phyloP scores from a whole-genome alignment of 2,329 filamentous ascomycete genomes.

The Stagonosporopsis cucurbitacearum region DNA sequence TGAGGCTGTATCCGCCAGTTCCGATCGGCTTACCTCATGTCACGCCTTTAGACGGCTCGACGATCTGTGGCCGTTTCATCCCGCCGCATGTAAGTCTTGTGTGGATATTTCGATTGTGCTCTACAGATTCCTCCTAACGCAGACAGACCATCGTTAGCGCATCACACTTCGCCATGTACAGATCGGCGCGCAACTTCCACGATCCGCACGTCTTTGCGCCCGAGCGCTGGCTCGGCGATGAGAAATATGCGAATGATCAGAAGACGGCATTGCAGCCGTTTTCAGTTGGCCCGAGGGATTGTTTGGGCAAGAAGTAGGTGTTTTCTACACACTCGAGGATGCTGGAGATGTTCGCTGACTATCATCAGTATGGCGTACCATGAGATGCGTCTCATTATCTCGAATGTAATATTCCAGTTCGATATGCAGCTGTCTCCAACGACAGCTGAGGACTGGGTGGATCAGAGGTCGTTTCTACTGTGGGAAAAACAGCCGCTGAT shows the following conservation, averaged over 20 bases:
- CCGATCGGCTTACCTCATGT: constrained; percentile 35
- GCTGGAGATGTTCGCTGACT: not conserved
- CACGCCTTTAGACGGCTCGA: constrained; percentile 30
- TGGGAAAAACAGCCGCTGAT: constrained; percentile 3
- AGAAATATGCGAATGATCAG: constrained; percentile 43
- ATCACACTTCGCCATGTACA: constrained; percentile 33
- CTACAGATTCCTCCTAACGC: not conserved
- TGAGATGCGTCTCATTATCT: constrained; percentile 52
- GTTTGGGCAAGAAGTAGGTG: constrained; percentile 34
- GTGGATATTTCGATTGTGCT: too few species aligned
- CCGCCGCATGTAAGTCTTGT: not conserved
- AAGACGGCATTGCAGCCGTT: constrained; percentile 38
- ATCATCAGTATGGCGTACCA: constrained; percentile 45
- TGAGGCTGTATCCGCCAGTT: constrained; percentile 38
- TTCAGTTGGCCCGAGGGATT: constrained; percentile 34
- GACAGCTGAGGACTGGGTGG: constrained; percentile 33
- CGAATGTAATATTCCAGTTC: constrained; percentile 48
- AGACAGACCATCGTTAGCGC: not conserved
- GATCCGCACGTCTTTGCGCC: constrained; percentile 36
- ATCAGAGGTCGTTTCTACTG: constrained; percentile 38
- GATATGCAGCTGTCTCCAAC: constrained; percentile 45
- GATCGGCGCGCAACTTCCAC: constrained; percentile 35
- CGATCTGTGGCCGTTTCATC: not conserved
- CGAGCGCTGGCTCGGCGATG: constrained; percentile 49
- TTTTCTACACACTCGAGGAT: not conserved